Conservation (phyloP, 108 stramenopile genomes). For the Fragilaria radians region DNA sequence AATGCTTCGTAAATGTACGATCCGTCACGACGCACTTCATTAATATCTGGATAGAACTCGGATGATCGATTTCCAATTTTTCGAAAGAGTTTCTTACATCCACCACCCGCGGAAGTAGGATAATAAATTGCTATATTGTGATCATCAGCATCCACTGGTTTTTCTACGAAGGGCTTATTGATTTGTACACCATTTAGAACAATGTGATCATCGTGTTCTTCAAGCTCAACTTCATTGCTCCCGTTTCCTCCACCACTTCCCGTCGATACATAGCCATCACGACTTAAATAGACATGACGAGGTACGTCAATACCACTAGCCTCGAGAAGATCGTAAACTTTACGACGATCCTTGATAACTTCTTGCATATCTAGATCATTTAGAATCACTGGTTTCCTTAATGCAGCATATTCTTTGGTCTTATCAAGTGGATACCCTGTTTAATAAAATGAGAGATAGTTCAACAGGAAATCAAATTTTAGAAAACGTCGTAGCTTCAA, state of each 20-base stretch:
- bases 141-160: constrained; percentile 98
- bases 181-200: constrained; percentile 89
- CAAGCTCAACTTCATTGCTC: constrained; percentile 41
- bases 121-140: constrained; percentile 98
- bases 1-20: constrained; percentile 97
- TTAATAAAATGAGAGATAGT: not conserved
- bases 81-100: constrained; percentile 96
- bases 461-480: not conserved
- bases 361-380: constrained; percentile 92
- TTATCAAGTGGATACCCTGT: constrained; percentile 91
- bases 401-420: constrained; percentile 84
- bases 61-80: constrained; percentile 86
- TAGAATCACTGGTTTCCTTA: constrained; percentile 84
- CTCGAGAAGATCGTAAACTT: constrained; percentile 89
- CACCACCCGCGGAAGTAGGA: constrained; percentile 92
- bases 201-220: constrained; percentile 93
- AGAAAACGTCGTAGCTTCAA: constrained; percentile 1
- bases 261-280: constrained; percentile 78
- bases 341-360: constrained; percentile 81
- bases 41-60: constrained; percentile 91
- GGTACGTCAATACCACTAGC: constrained; percentile 91
- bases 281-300: constrained; percentile 75
- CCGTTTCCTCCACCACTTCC: constrained; percentile 57
- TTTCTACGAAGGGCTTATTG: constrained; percentile 99
- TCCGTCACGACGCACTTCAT: constrained; percentile 88